Evolutionary conservation across 2,329 filamentous ascomycete species (phyloP).

Genomic region (Plenodomus lindquistii): DNA sequence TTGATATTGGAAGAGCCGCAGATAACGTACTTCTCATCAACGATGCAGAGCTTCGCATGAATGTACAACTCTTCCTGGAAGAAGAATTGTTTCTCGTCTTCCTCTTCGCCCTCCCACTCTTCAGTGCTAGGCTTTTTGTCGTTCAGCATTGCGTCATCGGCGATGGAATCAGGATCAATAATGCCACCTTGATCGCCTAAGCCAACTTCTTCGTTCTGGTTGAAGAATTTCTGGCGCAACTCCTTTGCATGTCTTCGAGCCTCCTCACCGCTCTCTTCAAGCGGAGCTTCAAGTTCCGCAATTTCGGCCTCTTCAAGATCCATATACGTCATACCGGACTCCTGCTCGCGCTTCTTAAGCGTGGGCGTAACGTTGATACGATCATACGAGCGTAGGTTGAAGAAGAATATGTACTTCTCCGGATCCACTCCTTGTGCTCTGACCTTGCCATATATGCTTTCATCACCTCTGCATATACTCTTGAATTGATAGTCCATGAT

Average conservation of each 20-base stretch:
- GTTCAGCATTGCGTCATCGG: conserved; percentile 81
- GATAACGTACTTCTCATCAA: conserved; percentile 82
- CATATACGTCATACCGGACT: conserved; percentile 81
- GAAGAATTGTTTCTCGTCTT: conserved; percentile 83
- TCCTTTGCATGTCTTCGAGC: conserved; percentile 52
- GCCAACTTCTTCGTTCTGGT: conserved; percentile 45
- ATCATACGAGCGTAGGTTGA: conserved; percentile 92
- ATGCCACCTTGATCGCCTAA: conserved; percentile 43
- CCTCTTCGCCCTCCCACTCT: conserved; percentile 71
- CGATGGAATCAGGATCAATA: conserved; percentile 65
- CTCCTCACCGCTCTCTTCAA: conserved; percentile 38
- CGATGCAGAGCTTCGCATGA: conserved; percentile 87
- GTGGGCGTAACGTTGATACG: conserved; percentile 81
- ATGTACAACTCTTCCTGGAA: conserved; percentile 97
- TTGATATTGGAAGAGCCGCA: conserved; percentile 91
- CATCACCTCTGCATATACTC: conserved; percentile 86
- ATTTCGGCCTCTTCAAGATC: conserved; percentile 87
- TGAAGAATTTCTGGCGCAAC: conserved; percentile 52
- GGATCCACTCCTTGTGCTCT: conserved; percentile 76
- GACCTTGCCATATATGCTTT: conserved; percentile 87
- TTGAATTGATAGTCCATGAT: conserved; percentile 99
- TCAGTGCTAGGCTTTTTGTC: conserved; percentile 68
- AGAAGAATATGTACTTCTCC: conserved; percentile 80
- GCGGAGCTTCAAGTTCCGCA: conserved; percentile 74
- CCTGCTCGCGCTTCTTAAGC: conserved; percentile 74